Base-by-base conservation (phyloP, 139 green algal genomes). In the Picochlorum sp. region DNA sequence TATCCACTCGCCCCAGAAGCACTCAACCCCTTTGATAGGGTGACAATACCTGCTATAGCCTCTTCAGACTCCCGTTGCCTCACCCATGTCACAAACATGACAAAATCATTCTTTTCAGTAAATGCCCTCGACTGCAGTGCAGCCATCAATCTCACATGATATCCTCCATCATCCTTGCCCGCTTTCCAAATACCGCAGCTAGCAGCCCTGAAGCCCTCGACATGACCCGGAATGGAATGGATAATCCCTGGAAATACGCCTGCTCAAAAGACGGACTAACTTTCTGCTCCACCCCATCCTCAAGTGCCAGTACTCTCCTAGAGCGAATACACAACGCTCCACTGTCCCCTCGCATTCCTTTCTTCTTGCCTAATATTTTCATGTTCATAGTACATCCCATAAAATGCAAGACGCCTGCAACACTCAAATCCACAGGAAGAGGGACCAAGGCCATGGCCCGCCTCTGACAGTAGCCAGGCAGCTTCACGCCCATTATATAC, bases 101-200 rank as follows among this genome's bases (percentile, higher is more conserved):
- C 23, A 13, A 68, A 59, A n/a, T 37, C 10, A n/a, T 14, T 45
- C 10, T 60, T 49, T 23, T 68, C 47, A 6, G 57, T 54, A 6
- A 45, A 15, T 18, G 45, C 60, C 15, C 49, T 38, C 20, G 34
- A 61, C 45, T 74, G 60, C n/a, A 74, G 28, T 11, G 60, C 61
- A 11, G 49, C 49, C 32, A 74, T 56, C 21, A 74, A 61, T 49
- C 64, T 57, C 11, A 65, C 15, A 18, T 59, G 51, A 15, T 59
- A 38, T 23, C 23, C 51, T 14, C 20, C 51, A 34, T 28, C 20
- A 34, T 28, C 20, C 13, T 59, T 34, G 51, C 23, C 11, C n/a
- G 8, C n/a, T 59, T 23, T 34, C 51, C 51, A 59, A 59, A 59
- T 38, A 34, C 51, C 21, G n/a, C 6, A 9, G 51, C 51, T 28